Evolutionary conservation across 257 asterid species (phyloP), one percentile per base, ranked within the genome.

Genomic region (Gentiana dahurica): DNA sequence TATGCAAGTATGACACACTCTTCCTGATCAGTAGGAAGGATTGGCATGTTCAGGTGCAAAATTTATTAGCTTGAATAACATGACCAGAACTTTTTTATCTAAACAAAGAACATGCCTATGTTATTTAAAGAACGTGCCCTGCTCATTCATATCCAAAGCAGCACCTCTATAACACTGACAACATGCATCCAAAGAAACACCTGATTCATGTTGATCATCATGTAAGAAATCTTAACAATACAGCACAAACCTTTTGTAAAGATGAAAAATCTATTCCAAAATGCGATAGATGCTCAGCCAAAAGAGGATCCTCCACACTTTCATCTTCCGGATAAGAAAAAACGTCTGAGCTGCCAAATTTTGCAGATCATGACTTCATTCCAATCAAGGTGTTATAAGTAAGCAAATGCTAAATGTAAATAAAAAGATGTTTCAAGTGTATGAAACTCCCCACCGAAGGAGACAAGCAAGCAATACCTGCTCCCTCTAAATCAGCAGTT

Each of bases 301-400:
- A 83, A 68, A 88, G 91, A 71, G 99, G 99, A 73, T 92, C 99
- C 57, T 71, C 45, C 64, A 92, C 87, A 77, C 94, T 79, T 58
- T 75, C 94, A 81, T 92, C 99, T 82, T 92, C 99, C 64, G 83
- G 84, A 65, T 92, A 92, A 69, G 99, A 92, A 78, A 59, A 88
- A 81, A 92, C 97, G 58, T 92, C 99, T 92, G 99, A 88, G 81
- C 95, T 88, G 97, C 94, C 97, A 83, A 78, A 81, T 73, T 71
- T 79, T 80, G 82, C 68, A 70, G 63, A 50, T 71, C 82, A 76
- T 81, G 68, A 83, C 67, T 71, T 73, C 67, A 73, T 64, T 71
- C 67, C 85, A 73, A 81, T 51, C 51, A 63, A 49, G 39, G 46
- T 37, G 15, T 34, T 49, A 13, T 45, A 13, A 58, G 10, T 12